phyloP scores from a whole-genome alignment of 2,329 filamentous ascomycete genomes.

The Aspergillus fischeri region DNA sequence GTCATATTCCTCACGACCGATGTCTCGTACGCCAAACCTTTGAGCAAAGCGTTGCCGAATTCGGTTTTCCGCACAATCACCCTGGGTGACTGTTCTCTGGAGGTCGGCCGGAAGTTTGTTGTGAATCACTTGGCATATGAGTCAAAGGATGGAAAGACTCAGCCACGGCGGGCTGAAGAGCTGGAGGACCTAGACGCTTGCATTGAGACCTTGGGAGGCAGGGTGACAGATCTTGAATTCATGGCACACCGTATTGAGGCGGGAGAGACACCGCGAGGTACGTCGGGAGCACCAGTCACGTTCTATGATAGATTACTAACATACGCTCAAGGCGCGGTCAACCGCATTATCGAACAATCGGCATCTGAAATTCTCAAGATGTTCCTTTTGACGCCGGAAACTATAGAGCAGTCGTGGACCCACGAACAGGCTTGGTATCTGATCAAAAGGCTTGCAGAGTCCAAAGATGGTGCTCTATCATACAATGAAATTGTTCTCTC shows the following conservation, averaged over 20 bases:
- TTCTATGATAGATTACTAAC: constrained; percentile 13
- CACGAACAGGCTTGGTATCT: constrained; percentile 86
- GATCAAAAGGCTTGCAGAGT: constrained; percentile 70
- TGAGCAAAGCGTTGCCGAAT: constrained; percentile 83
- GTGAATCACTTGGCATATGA: constrained; percentile 66
- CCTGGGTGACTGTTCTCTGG: constrained; percentile 78
- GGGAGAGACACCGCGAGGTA: constrained; percentile 70
- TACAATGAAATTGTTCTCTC: constrained; percentile 84
- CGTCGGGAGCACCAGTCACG: not conserved
- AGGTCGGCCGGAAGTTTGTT: constrained; percentile 88
- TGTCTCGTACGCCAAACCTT: constrained; percentile 78
- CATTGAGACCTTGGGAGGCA: constrained; percentile 78
- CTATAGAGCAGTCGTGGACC: constrained; percentile 64
- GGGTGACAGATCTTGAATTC: constrained; percentile 92
- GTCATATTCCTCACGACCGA: constrained; percentile 93
- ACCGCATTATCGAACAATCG: constrained; percentile 83
- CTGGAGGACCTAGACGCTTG: constrained; percentile 72
- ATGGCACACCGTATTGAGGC: constrained; percentile 84
- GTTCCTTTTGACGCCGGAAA: constrained; percentile 66
- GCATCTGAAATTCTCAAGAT: constrained; percentile 90
- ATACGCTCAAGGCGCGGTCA: constrained; percentile 59
- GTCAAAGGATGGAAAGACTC: constrained; percentile 33
- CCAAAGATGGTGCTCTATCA: constrained; percentile 56
- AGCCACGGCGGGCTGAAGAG: constrained; percentile 44
- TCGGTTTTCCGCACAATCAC: constrained; percentile 83